phyloP scores from a whole-genome alignment of 768 basidiomycete genomes.

The Lactifluus piperatus region DNA sequence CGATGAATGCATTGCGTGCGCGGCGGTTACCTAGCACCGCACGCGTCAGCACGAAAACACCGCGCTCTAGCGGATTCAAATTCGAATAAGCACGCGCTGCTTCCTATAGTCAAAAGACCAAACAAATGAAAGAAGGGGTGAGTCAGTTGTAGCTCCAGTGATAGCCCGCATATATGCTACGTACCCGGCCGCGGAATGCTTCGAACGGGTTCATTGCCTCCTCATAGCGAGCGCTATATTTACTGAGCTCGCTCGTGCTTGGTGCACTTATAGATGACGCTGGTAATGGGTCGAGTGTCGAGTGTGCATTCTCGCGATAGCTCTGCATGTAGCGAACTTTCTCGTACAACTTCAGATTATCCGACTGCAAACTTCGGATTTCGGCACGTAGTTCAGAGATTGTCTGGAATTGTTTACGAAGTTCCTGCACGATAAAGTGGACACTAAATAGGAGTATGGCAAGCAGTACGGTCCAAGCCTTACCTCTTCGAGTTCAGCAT shows the following conservation, averaged over 20 bases:
- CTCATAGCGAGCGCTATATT: constrained; percentile 88
- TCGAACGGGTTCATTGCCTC: constrained; percentile 98
- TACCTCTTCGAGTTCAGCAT: constrained; percentile 94
- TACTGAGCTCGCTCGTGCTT: constrained; percentile 66
- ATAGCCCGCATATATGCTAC: constrained; percentile 27
- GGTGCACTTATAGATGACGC: constrained; percentile 26
- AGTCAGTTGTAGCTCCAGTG: not conserved
- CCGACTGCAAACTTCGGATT: constrained; percentile 84
- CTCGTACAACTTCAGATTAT: constrained; percentile 97
- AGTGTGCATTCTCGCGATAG: constrained; percentile 69
- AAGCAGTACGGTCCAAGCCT: not conserved
- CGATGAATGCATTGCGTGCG: constrained; percentile 81
- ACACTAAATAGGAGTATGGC: not conserved
- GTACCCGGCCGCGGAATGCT: constrained; percentile 87
- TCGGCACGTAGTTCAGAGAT: constrained; percentile 92
- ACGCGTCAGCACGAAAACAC: constrained; percentile 76
- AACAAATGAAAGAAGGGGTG: not conserved
- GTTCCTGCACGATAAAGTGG: constrained; percentile 45
- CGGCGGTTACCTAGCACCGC: constrained; percentile 83
- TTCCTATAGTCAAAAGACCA: constrained; percentile 54
- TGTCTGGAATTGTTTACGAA: constrained; percentile 89
- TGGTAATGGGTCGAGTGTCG: constrained; percentile 65
- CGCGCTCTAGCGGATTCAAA: constrained; percentile 85
- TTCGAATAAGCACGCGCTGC: constrained; percentile 88
- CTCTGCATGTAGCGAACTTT: constrained; percentile 99